Percentiles rank a stretch among this genome's conserved stretches.
Conservation (phyloP, 352 stramenopile species). For the Phytophthora boehmeriae region DNA sequence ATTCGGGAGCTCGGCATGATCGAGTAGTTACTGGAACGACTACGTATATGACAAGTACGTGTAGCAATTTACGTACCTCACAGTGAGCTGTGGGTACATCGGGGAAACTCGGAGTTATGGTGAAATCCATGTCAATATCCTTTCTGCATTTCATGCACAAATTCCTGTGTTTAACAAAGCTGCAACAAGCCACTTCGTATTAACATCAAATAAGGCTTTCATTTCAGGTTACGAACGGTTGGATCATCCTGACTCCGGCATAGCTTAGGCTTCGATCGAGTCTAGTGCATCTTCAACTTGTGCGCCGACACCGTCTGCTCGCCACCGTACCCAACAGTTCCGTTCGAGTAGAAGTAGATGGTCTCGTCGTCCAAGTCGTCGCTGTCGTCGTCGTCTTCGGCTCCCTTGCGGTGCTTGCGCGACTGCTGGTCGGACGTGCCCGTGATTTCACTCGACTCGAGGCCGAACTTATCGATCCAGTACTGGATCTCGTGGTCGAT, state of each 20-base stretch:
- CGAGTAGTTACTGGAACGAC: constrained; percentile 17
- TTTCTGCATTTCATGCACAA: too few relatives aligned
- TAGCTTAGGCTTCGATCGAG: too few relatives aligned
- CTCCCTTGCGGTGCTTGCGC: not conserved
- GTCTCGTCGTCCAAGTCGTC: not conserved
- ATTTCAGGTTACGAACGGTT: too few relatives aligned
- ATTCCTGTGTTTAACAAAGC: too few relatives aligned
- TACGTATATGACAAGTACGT: not conserved
- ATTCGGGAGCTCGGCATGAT: constrained; percentile 55
- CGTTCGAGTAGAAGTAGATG: constrained; percentile 15
- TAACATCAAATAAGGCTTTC: too few relatives aligned
- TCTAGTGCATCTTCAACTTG: too few relatives aligned
- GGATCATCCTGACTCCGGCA: too few relatives aligned
- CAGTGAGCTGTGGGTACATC: not conserved
- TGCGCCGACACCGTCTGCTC: too few relatives aligned
- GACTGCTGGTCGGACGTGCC: constrained; percentile 21
- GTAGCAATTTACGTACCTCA: too few relatives aligned
- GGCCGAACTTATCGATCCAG: constrained; percentile 54
- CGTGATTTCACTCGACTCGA: constrained; percentile 32
- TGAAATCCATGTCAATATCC: too few relatives aligned
- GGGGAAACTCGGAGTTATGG: too few relatives aligned
- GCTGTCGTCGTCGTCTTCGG: not conserved
- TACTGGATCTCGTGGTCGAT: constrained; percentile 52
- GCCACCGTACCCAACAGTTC: constrained; percentile 15
- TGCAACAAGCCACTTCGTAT: too few relatives aligned